These are phyloP conservation scores for Leishmania arabica DNA, from an alignment of 208 protist genomes.

Conservation along the genomic window DNA sequence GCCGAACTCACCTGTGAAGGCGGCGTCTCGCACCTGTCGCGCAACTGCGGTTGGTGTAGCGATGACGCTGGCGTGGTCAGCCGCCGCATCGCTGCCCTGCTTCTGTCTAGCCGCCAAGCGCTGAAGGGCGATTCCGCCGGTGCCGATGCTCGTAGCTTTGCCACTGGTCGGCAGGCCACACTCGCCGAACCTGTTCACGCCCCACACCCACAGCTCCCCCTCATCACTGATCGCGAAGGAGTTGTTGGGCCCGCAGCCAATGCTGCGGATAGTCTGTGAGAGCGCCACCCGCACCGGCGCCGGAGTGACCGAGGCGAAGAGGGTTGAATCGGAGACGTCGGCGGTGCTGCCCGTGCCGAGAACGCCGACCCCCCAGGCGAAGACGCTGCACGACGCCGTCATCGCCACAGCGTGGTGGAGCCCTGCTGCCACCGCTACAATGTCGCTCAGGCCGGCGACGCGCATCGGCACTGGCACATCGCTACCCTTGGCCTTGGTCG, in stretches of 20 bases:
- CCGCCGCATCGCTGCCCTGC: neutral
- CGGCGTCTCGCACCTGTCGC: conserved; percentile 57
- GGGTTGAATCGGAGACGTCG: neutral
- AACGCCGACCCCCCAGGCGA: conserved; percentile 64
- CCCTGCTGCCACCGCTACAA: conserved; percentile 62
- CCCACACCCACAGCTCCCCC: conserved; percentile 80
- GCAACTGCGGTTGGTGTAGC: conserved; percentile 44
- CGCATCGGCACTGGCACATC: conserved; percentile 23
- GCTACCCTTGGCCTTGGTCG: neutral
- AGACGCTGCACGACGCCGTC: conserved; percentile 49
- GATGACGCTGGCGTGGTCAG: conserved; percentile 8
- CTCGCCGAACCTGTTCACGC: conserved; percentile 52
- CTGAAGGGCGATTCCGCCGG: neutral
- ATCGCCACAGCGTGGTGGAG: conserved; percentile 66
- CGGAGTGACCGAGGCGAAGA: conserved; percentile 8
- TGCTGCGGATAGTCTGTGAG: conserved; percentile 43
- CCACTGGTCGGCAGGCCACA: conserved; percentile 38
- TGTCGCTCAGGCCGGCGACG: conserved; percentile 34
- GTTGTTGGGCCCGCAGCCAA: conserved; percentile 71
- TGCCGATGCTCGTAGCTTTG: neutral
- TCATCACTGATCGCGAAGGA: conserved; percentile 67
- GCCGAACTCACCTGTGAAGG: conserved; percentile 48
- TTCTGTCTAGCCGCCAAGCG: neutral
- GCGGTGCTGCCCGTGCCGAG: conserved; percentile 41
- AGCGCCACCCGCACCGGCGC: conserved; percentile 54